Percentiles rank a stretch among this genome's conserved stretches.
Evolutionary conservation across 192 early-diverging fungal species (phyloP).

Genomic region (Ambispora gerdemannii): DNA sequence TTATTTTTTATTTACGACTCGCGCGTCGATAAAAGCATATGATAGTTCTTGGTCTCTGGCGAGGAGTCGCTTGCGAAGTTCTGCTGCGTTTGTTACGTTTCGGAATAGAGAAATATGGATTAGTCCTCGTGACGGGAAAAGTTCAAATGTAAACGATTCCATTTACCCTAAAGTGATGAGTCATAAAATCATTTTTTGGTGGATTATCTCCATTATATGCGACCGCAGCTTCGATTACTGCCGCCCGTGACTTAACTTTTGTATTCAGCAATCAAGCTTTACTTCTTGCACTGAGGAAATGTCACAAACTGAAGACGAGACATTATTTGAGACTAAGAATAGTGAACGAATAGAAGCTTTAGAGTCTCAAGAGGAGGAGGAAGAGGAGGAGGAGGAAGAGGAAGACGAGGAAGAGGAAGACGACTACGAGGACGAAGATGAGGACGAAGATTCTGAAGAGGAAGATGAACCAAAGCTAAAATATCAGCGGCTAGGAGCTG

Average conservation of each 20-base stretch:
- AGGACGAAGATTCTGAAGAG: constrained; percentile 56
- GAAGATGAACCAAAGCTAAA: constrained; percentile 92
- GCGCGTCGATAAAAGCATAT: constrained; percentile 41
- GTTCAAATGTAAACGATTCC: constrained; percentile 41
- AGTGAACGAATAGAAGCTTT: no score
- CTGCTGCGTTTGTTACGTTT: constrained; percentile 37
- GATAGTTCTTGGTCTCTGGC: constrained; percentile 35
- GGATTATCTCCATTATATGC: no score
- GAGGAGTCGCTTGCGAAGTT: constrained; percentile 38
- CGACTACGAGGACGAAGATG: constrained; percentile 37
- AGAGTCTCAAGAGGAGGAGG: constrained; percentile 10
- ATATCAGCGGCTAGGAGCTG: constrained; percentile 80
- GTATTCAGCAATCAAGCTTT: no score
- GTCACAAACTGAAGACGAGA: not conserved
- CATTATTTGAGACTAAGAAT: no score
- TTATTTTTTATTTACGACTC: constrained; percentile 30
- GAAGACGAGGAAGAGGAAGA: constrained; percentile 27
- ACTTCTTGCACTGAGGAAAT: no score
- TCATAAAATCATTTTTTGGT: no score
- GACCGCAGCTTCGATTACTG: no score
- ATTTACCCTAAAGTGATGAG: constrained; percentile 29
- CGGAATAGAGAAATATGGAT: constrained; percentile 38
- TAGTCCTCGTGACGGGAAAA: constrained; percentile 31
- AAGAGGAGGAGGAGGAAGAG: constrained; percentile 30
- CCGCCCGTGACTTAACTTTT: no score